Base-by-base conservation (phyloP, 2,329 filamentous ascomycete species). In the Magnaporthales sp. region DNA sequence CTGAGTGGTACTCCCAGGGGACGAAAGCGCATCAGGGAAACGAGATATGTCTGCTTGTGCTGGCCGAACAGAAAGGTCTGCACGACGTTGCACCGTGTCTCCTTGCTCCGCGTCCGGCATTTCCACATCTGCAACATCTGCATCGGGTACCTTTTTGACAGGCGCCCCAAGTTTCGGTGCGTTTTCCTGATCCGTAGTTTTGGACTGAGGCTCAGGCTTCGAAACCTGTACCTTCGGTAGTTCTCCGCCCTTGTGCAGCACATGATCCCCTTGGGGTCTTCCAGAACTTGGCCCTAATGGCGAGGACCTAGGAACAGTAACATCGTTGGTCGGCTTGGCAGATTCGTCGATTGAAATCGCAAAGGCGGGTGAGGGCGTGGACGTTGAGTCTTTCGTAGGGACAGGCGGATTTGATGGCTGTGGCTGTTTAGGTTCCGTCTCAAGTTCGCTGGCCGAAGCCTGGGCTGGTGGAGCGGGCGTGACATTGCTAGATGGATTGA, bases 1-100 rank as follows among this genome's bases (percentile, higher is more conserved):
- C 71, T 89, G 88, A 1, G 88, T 84, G 32, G 90, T 93, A 6
- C 91, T 94, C 2, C 79, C 80, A 19, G 85, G 83, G 1, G 85
- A 87, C 2, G 83, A 86, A 6, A 81, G 71, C 2, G 78, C 75
- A 69, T 86, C 85, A 2, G 76, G 72, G 64, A 62, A 66, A 1
- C 64, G 64, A 46, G 22, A 51, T 26, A 46, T 22, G 7, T 65
- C 38, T 24, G 19, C 9, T 26, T 22, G 63, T 30, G 38, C 9
- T n/a, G 63, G 15, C 3, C 63, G 63, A 46, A 9, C 15, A 32
- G 26, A 32, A 27, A 24, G 27, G 11, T 63, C 62, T 26, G 19
- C 62, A 8, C 22, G 22, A 46, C 31, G 62, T 10, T 22, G 30
- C 31, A 27, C n/a, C 31, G 6, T 4, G 9, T 31, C 29, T 27